These are phyloP conservation scores for Fusarium irregulare DNA, from an alignment of 2,329 filamentous ascomycete genomes.

Conservation along the genomic window DNA sequence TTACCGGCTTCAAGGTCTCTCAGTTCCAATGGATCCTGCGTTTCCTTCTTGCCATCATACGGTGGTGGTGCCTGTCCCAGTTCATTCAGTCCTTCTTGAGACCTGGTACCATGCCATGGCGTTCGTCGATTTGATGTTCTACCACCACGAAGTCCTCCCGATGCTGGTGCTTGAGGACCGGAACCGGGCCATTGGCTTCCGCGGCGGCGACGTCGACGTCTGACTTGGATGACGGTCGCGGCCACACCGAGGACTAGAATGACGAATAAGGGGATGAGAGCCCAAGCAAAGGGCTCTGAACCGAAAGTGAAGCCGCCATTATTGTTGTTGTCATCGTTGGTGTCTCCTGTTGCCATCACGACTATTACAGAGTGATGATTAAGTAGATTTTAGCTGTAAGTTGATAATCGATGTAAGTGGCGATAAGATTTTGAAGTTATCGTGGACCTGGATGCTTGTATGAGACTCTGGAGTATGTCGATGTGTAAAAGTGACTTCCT, in stretches of 20 bases:
- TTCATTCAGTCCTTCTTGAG: slow-evolving; percentile 70
- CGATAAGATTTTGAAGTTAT: not conserved
- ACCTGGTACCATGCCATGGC: slow-evolving; percentile 42
- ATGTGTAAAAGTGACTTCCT: not conserved
- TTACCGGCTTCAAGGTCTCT: slow-evolving; percentile 45
- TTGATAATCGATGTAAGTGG: not conserved
- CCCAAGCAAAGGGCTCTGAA: slow-evolving; percentile 67
- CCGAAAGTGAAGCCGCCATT: slow-evolving; percentile 47
- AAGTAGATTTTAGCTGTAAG: not conserved
- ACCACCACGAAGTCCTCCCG: slow-evolving; percentile 35
- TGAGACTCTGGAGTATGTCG: not conserved
- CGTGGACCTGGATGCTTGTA: not conserved
- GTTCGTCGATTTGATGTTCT: slow-evolving; percentile 37
- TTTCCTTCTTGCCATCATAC: slow-evolving; percentile 58
- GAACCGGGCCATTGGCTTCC: slow-evolving; percentile 25
- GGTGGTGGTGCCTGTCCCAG: slow-evolving; percentile 73
- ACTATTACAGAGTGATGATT: not conserved
- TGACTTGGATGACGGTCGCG: slow-evolving; percentile 57
- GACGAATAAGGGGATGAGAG: slow-evolving; percentile 62
- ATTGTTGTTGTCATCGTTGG: slow-evolving; percentile 20
- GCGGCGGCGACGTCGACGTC: slow-evolving; percentile 51
- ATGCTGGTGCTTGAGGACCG: slow-evolving; percentile 30
- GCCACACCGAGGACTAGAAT: slow-evolving; percentile 55
- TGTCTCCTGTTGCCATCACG: slow-evolving; percentile 23
- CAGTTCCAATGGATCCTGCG: slow-evolving; percentile 36